Conservation (phyloP, 208 protist species). For the Crithidia fasciculata region DNA sequence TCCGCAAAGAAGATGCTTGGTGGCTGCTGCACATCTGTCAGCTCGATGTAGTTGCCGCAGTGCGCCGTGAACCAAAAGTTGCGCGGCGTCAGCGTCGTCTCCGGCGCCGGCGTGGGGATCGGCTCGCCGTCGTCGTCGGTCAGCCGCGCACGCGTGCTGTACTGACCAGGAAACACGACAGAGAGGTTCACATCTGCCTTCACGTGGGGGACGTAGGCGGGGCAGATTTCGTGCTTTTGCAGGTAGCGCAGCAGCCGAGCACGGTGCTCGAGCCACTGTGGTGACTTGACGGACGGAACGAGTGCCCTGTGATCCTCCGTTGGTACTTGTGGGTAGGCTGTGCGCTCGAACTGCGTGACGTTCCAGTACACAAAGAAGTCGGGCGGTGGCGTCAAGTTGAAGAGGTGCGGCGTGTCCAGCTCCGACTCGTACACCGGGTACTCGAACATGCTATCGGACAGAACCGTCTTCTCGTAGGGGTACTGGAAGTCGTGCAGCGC, state of each 20-base stretch:
- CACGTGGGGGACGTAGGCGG: constrained; percentile 74
- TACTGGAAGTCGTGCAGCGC: constrained; percentile 92
- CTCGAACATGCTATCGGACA: constrained; percentile 92
- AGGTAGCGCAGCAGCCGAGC: constrained; percentile 63
- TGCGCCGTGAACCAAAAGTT: constrained; percentile 94
- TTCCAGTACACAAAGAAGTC: constrained; percentile 93
- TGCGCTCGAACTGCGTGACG: constrained; percentile 81
- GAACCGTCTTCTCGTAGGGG: constrained; percentile 88
- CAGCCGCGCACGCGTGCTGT: constrained; percentile 49
- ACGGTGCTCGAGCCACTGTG: constrained; percentile 66
- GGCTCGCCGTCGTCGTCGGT: constrained; percentile 64
- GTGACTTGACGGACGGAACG: constrained; percentile 43
- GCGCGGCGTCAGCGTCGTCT: constrained; percentile 51
- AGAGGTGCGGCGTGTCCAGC: constrained; percentile 88
- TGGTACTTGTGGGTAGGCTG: constrained; percentile 72
- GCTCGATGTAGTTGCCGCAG: constrained; percentile 92
- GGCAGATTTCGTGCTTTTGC: constrained; percentile 84
- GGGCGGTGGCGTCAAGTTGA: constrained; percentile 83
- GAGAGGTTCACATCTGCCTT: constrained; percentile 82
- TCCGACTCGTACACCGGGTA: constrained; percentile 91
- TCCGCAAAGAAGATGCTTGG: constrained; percentile 84
- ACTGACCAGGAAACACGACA: constrained; percentile 82
- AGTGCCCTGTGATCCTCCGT: constrained; percentile 77
- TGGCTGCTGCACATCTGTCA: constrained; percentile 83
- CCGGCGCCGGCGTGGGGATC: constrained; percentile 56